Percentiles rank a stretch among this genome's conserved stretches.
phyloP scores from a whole-genome alignment of 2,329 filamentous ascomycete species.

The Ilyonectria sp. region DNA sequence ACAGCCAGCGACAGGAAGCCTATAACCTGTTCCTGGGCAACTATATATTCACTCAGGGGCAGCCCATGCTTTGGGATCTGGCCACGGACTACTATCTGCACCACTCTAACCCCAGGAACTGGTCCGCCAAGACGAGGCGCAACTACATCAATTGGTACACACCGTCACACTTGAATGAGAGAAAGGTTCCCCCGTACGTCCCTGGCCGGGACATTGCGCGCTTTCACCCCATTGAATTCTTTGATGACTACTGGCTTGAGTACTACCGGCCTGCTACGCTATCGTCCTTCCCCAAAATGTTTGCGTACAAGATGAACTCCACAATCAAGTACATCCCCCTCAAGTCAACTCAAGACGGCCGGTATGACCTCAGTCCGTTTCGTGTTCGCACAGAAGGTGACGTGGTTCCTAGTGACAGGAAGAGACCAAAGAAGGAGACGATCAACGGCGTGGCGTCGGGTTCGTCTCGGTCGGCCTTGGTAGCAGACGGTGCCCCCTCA shows the following conservation, averaged over 20 bases:
- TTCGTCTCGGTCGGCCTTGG: slow-evolving; percentile 46
- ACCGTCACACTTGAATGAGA: slow-evolving; percentile 77
- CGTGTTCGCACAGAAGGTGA: slow-evolving; percentile 79
- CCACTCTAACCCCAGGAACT: slow-evolving; percentile 84
- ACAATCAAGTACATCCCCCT: slow-evolving; percentile 87
- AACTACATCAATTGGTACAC: slow-evolving; percentile 95
- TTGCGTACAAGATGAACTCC: slow-evolving; percentile 92
- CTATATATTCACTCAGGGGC: slow-evolving; percentile 88
- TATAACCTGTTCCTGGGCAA: slow-evolving; percentile 98
- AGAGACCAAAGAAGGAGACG: slow-evolving; percentile 76
- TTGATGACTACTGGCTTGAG: slow-evolving; percentile 97
- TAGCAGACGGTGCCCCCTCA: slow-evolving; percentile 58
- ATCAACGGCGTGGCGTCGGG: slow-evolving; percentile 70
- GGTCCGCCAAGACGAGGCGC: slow-evolving; percentile 72
- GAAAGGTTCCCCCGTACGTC: slow-evolving; percentile 66
- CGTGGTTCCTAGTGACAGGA: slow-evolving; percentile 72
- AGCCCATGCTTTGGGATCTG: slow-evolving; percentile 98
- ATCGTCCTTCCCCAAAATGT: slow-evolving; percentile 93
- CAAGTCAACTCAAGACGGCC: slow-evolving; percentile 78
- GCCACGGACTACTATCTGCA: slow-evolving; percentile 97
- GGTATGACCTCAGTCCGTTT: slow-evolving; percentile 91
- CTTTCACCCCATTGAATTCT: slow-evolving; percentile 69
- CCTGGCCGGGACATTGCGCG: slow-evolving; percentile 54
- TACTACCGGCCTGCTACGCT: slow-evolving; percentile 93
- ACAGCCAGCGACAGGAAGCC: slow-evolving; percentile 97